Evolutionary conservation across 208 protist species (phyloP), one percentile per base, ranked within the genome.

Genomic region (Leishmania tarentolae): DNA sequence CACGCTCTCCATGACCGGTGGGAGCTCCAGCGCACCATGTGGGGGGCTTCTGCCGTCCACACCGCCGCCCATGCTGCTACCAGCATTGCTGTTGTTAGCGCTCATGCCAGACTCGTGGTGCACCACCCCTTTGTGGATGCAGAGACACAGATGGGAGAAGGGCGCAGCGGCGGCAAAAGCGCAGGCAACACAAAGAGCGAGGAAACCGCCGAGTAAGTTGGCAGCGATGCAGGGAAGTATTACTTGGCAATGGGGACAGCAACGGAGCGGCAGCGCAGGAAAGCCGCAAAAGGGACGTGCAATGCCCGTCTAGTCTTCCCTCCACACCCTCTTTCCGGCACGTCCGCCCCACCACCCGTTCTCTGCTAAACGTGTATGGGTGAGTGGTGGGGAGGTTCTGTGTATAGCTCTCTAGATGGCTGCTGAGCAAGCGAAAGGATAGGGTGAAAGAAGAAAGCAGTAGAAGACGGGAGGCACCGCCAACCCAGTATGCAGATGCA

Each of bases 1-100:
- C 37, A 89, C 79, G 4, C 50, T 68, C 28, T 81, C 82, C 82
- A 86, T 86, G 44, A 86, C 66, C 31, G 82, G 82, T 2, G 82
- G 82, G 24, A 86, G 76, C 63, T 86, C 82, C 31, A 86, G 82
- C 11, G 40, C 31, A 28, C 63, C 72, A 76, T 76, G 52, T 13
- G 21, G 42, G 3, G 15, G n/a, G 15, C 52, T 56, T n/a, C 46
- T 47, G 40, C 71, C 44, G 47, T 31, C 44, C n/a, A 9, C 46
- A n/a, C 44, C 19, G 42, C 46, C 71, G 28, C 42, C 13, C 35
- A 35, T n/a, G 35, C 66, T 50, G 31, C 21, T 73, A 44, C 19
- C 37, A 50, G 11, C 24, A 50, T 73, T 11, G 13, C 21, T 19
- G 24, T 24, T 31, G 72, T 3, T 31, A 53, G 47, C 35, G 72